A percentile compares a stretch with the other conserved stretches of the same genome.
Conservation (phyloP, 129 eudicot species). For the Centaurea solstitialis region DNA sequence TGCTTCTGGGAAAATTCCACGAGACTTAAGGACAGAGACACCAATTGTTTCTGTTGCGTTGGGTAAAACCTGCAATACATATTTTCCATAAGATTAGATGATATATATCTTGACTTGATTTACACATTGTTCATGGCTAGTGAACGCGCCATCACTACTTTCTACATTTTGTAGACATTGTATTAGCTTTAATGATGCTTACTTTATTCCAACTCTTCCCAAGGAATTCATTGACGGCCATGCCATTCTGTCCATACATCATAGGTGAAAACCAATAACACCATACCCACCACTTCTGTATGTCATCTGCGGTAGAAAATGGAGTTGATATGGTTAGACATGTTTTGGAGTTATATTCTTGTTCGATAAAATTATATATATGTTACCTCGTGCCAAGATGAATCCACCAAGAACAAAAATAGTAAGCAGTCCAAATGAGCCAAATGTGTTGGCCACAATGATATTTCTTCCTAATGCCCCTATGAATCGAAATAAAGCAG, state of each 20-base stretch:
- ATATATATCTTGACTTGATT: conserved; percentile 7
- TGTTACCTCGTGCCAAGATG: conserved; percentile 73
- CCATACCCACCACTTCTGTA: conserved; percentile 87
- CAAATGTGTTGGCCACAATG: conserved; percentile 86
- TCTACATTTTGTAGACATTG: not conserved
- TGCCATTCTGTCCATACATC: conserved; percentile 91
- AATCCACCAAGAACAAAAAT: conserved; percentile 90
- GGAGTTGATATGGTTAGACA: not conserved
- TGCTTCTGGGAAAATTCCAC: conserved; percentile 73
- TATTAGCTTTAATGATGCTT: conserved; percentile 23
- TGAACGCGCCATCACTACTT: not conserved
- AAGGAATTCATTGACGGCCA: conserved; percentile 82
- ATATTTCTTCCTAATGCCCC: conserved; percentile 83
- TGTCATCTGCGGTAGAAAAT: conserved; percentile 50
- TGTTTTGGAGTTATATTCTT: not conserved
- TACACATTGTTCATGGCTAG: not conserved
- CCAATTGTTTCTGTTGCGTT: conserved; percentile 63
- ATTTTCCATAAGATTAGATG: conserved; percentile 12
- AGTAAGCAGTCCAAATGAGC: conserved; percentile 72
- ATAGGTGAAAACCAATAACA: conserved; percentile 93
- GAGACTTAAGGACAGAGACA: conserved; percentile 54
- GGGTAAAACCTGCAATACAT: conserved; percentile 46
- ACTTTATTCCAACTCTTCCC: conserved; percentile 92
- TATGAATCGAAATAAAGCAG: conserved; percentile 77
- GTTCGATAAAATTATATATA: not conserved